Evolutionary conservation across 163 green algal species (phyloP).

Genomic region (Coccomyxa subellipsoidea): DNA sequence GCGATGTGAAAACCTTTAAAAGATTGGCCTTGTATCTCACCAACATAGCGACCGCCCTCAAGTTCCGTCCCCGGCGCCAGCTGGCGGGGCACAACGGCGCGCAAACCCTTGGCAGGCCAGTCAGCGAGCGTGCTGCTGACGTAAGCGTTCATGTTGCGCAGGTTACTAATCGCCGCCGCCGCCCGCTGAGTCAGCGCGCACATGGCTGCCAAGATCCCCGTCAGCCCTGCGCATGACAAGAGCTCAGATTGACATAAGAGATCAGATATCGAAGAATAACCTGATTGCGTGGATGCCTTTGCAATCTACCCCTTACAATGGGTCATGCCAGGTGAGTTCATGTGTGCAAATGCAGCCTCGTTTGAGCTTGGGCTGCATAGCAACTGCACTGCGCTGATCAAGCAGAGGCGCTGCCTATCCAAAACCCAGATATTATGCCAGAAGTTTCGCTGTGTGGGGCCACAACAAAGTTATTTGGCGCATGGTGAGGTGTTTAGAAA

Average conservation of each 20-base stretch:
- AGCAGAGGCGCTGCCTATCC: too few species aligned
- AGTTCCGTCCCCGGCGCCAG: not conserved
- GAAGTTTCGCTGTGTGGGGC: too few species aligned
- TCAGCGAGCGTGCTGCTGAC: conserved; percentile 41
- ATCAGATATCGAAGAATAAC: not conserved
- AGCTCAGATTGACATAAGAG: not conserved
- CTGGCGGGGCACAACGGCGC: not conserved
- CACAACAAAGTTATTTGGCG: too few species aligned
- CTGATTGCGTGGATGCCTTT: not conserved
- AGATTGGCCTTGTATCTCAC: too few species aligned
- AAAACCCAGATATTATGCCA: too few species aligned
- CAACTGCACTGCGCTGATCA: too few species aligned
- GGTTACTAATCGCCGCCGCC: conserved; percentile 50
- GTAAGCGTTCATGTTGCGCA: conserved; percentile 56
- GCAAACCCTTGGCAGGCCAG: not conserved
- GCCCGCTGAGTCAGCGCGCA: conserved; percentile 9
- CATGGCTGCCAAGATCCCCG: conserved; percentile 3
- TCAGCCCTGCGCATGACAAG: not conserved
- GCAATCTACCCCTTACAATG: not conserved
- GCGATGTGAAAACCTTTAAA: too few species aligned
- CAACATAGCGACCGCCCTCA: not conserved
- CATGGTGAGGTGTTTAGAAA: too few species aligned
- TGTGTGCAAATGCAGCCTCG: not conserved
- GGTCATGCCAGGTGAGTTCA: not conserved
- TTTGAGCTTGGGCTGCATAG: too few species aligned